Evolutionary conservation across 345 rosid genomes (phyloP).

Genomic region (Cardiospermum halicacabum): DNA sequence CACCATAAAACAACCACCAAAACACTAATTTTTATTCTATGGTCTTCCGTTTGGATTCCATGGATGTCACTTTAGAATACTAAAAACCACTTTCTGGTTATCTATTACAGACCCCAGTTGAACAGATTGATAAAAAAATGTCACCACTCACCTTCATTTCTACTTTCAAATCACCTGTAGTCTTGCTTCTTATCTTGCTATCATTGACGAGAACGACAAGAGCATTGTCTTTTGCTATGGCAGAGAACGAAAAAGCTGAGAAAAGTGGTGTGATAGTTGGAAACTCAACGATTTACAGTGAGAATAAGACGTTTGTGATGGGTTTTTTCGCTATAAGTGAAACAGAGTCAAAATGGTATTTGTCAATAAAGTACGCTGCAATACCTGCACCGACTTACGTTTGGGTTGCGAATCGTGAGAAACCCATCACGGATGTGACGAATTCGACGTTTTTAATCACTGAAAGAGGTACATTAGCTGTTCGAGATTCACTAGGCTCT

Average conservation of each 20-base stretch:
- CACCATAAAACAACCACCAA: no score
- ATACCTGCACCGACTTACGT: conserved; percentile 39
- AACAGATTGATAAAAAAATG: conserved; percentile 18
- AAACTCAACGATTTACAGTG: conserved; percentile 40
- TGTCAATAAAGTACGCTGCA: conserved; percentile 52
- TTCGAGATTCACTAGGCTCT: conserved; percentile 27
- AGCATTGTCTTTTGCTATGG: conserved; percentile 1
- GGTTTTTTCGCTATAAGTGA: conserved; percentile 45
- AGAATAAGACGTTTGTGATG: conserved; percentile 39
- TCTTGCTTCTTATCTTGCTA: conserved; percentile 16
- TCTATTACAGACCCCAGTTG: conserved; percentile 10
- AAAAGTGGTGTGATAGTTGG: conserved; percentile 33
- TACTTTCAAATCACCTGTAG: neutral
- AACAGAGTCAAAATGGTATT: conserved; percentile 37
- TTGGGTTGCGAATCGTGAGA: conserved; percentile 58
- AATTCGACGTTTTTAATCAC: conserved; percentile 25
- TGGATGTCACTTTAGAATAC: conserved; percentile 17
- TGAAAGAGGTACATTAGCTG: conserved; percentile 27
- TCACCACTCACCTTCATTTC: conserved; percentile 15
- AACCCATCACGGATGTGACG: conserved; percentile 25
- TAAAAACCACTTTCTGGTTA: conserved; percentile 5
- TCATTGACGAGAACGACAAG: conserved; percentile 7
- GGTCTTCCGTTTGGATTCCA: conserved; percentile 24
- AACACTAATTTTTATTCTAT: no score
- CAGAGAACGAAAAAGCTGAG: neutral